Conservation (phyloP, 139 green algal species). For the Tetraselmis chui region DNA sequence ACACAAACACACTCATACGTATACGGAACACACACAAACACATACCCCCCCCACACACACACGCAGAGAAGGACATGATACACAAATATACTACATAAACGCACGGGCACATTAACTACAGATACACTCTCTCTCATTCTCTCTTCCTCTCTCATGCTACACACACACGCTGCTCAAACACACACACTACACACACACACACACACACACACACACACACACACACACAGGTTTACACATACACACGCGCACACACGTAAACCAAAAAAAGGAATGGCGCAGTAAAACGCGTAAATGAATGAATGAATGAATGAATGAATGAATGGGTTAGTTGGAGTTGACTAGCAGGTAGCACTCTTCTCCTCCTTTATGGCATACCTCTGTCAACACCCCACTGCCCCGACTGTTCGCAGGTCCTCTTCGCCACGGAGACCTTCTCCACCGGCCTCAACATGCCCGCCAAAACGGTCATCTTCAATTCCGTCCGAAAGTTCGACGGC, state of each 20-base stretch:
- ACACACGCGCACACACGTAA: not conserved
- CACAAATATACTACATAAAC: too few species aligned
- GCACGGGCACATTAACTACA: too few species aligned
- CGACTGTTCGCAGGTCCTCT: slow-evolving; percentile 41
- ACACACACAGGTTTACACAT: not conserved
- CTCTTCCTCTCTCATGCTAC: too few species aligned
- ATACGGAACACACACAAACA: not conserved
- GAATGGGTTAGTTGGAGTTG: not conserved
- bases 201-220: not conserved
- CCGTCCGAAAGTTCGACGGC: slow-evolving; percentile 72
- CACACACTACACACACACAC: not conserved
- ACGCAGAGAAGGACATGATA: too few species aligned
- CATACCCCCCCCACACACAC: too few species aligned
- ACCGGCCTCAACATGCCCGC: slow-evolving; percentile 84
- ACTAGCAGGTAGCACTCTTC: not conserved
- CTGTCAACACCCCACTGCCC: not conserved
- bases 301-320: not conserved
- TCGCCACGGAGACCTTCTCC: slow-evolving; percentile 82
- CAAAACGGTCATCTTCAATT: slow-evolving; percentile 71
- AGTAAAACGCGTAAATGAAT: too few species aligned
- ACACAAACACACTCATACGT: not conserved
- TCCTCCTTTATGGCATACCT: not conserved
- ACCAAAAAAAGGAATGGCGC: too few species aligned
- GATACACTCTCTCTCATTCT: too few species aligned
- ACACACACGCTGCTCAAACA: not conserved